phyloP scores from a whole-genome alignment of 768 basidiomycete genomes.

The Tremella mesenterica region DNA sequence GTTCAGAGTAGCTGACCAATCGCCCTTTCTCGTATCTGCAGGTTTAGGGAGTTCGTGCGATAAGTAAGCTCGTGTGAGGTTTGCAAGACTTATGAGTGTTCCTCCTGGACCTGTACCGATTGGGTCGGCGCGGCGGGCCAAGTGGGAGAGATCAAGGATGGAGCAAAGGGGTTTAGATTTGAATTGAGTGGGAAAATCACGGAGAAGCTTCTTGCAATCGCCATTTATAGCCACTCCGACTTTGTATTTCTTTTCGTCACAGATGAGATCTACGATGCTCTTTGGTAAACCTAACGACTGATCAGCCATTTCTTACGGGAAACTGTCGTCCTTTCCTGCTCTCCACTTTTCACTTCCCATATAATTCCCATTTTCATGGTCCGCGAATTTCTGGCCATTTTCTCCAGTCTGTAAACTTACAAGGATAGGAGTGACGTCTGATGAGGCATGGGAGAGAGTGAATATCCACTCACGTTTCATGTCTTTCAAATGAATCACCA shows the following conservation, averaged over 20 bases:
- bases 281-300: neutral
- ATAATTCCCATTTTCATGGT: too few species aligned
- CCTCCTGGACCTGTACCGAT: slow-evolving; percentile 28
- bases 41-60: slow-evolving; percentile 28
- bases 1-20: slow-evolving; percentile 27
- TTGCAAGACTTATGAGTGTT: slow-evolving; percentile 28
- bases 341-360: too few species aligned
- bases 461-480: neutral
- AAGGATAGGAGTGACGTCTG: too few species aligned
- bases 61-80: slow-evolving; percentile 25
- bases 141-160: slow-evolving; percentile 33
- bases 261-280: neutral
- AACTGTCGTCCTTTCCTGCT: too few species aligned
- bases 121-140: slow-evolving; percentile 39
- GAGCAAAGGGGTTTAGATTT: slow-evolving; percentile 2
- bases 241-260: neutral
- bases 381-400: neutral
- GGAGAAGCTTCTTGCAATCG: slow-evolving; percentile 33
- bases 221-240: slow-evolving; percentile 1
- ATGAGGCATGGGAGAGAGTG: too few species aligned
- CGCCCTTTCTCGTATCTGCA: slow-evolving; percentile 24
- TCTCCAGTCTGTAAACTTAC: neutral
- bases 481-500: neutral
- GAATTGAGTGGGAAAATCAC: slow-evolving; percentile 32
- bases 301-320: too few species aligned